Percentiles rank a stretch among this genome's conserved stretches.
Evolutionary conservation across 2,329 filamentous ascomycete species (phyloP).

Genomic region (Neobulgaria alba): DNA sequence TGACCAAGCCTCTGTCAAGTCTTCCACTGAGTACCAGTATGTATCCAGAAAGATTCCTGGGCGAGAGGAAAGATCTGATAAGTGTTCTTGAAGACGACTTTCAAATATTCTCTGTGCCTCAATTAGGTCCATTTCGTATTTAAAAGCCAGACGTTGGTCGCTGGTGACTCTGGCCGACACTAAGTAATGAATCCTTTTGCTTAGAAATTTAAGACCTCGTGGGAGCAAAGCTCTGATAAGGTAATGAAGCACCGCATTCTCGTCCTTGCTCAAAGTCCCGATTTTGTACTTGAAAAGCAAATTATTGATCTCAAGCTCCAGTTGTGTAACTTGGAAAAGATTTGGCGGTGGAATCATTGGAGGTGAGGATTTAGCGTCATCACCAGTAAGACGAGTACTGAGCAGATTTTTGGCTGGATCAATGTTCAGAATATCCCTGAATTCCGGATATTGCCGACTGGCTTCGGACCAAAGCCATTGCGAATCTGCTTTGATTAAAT

Average conservation of each 20-base stretch:
- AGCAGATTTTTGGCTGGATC: neutral
- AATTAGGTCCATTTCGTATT: no score
- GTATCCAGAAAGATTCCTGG: neutral
- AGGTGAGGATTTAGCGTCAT: neutral
- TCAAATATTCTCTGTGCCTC: no score
- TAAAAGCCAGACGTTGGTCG: no score
- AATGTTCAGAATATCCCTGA: neutral
- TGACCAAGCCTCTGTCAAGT: neutral
- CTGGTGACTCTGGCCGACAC: no score
- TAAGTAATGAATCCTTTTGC: no score
- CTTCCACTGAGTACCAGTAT: neutral
- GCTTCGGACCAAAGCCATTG: neutral
- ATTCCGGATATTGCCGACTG: neutral
- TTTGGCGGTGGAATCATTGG: neutral
- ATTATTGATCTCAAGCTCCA: slow-evolving; percentile 14
- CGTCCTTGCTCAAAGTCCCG: neutral
- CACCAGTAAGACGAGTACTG: neutral
- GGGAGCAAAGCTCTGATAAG: slow-evolving; percentile 5
- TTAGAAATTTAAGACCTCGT: no score
- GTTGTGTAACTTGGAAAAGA: slow-evolving; percentile 3
- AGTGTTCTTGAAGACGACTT: no score
- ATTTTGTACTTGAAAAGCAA: slow-evolving; percentile 1
- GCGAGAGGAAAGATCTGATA: no score
- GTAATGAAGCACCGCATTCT: slow-evolving; percentile 3
- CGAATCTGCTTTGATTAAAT: neutral